Evolutionary conservation across 805 yeast species (phyloP).

Genomic region (Candida mattraensis): DNA sequence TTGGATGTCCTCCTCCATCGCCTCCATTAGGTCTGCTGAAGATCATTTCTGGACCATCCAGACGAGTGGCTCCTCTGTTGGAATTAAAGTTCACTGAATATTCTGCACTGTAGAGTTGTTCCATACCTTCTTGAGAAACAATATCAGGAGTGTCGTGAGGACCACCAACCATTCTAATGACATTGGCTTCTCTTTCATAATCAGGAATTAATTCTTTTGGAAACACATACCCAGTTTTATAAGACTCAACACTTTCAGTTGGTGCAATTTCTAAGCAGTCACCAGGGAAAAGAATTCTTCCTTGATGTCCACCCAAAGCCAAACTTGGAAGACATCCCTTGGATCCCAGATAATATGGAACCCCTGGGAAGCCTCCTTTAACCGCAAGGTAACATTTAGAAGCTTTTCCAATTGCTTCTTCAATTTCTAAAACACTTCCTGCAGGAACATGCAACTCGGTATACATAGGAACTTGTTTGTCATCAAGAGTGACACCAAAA

Average conservation of each 20-base stretch:
- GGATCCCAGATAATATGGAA: slow-evolving; percentile 89
- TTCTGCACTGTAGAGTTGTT: slow-evolving; percentile 66
- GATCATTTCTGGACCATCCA: slow-evolving; percentile 91
- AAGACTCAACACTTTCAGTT: slow-evolving; percentile 61
- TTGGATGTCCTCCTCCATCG: slow-evolving; percentile 96
- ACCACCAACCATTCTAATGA: slow-evolving; percentile 90
- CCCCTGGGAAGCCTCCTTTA: slow-evolving; percentile 84
- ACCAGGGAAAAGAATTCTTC: slow-evolving; percentile 86
- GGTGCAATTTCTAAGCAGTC: slow-evolving; percentile 82
- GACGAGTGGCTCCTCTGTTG: slow-evolving; percentile 91
- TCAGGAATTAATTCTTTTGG: slow-evolving; percentile 59
- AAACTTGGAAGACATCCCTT: slow-evolving; percentile 95
- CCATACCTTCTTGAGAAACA: slow-evolving; percentile 71
- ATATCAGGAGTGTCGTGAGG: slow-evolving; percentile 98
- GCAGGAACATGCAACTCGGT: slow-evolving; percentile 65
- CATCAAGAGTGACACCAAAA: slow-evolving; percentile 66
- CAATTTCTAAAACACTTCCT: slow-evolving; percentile 76
- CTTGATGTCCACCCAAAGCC: slow-evolving; percentile 90
- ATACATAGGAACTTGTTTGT: slow-evolving; percentile 57
- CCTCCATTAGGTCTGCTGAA: slow-evolving; percentile 98
- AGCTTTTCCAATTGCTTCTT: slow-evolving; percentile 69
- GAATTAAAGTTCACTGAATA: slow-evolving; percentile 98
- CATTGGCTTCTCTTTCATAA: slow-evolving; percentile 60
- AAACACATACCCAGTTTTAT: slow-evolving; percentile 67
- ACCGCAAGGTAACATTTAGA: slow-evolving; percentile 88